These are phyloP conservation scores for Gossypium arboreum DNA, from an alignment of 345 rosid species.

Conservation along the genomic window DNA sequence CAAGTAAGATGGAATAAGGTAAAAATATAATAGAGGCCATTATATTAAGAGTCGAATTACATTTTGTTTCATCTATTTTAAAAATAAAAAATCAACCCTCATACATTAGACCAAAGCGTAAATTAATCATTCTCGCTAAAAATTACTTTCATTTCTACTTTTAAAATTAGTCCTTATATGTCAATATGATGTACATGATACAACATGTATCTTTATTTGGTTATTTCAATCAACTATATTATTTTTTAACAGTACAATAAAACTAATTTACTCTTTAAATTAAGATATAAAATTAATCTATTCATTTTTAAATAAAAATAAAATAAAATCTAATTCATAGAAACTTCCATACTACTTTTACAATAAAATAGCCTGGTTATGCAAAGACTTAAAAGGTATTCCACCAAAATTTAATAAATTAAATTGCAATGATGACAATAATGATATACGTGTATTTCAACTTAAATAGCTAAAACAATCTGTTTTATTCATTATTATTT, in stretches of 20 bases:
- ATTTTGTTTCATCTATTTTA: too few relatives aligned
- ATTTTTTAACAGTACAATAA: too few relatives aligned
- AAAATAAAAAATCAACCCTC: rapidly evolving
- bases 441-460: neutral
- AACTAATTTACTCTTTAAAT: too few relatives aligned
- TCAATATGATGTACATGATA: too few relatives aligned
- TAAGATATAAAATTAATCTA: too few relatives aligned
- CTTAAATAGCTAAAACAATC: neutral
- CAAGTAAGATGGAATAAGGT: rapidly evolving
- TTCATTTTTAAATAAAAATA: too few relatives aligned
- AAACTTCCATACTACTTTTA: neutral
- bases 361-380: neutral
- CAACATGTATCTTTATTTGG: too few relatives aligned
- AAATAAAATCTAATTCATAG: too few relatives aligned
- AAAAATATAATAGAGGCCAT: too few relatives aligned
- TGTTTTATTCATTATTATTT: too few relatives aligned
- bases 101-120: too few relatives aligned
- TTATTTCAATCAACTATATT: rapidly evolving
- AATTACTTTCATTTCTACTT: rapidly evolving
- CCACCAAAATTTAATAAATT: neutral
- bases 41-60: rapidly evolving
- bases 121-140: too few relatives aligned
- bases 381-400: neutral
- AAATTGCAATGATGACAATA: neutral
- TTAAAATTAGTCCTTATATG: rapidly evolving